phyloP scores from a whole-genome alignment of 768 basidiomycete species.

The Trametes maxima region DNA sequence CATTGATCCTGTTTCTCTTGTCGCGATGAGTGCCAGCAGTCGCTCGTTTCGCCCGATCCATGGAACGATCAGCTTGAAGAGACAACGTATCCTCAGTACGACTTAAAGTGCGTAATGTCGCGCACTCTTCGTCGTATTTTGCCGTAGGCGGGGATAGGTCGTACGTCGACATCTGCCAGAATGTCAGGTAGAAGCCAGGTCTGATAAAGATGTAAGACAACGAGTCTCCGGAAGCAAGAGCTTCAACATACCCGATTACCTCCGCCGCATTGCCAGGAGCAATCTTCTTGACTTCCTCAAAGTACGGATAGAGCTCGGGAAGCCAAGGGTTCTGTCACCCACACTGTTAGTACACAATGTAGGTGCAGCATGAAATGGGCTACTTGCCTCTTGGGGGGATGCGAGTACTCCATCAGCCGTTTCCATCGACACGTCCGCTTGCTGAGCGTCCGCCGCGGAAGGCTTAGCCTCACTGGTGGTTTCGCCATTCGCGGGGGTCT shows the following conservation, averaged over 20 bases:
- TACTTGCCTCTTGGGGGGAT: constrained; percentile 10
- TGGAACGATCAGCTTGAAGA: constrained; percentile 68
- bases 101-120: constrained; percentile 59
- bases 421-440: constrained; percentile 22
- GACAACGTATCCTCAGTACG: constrained; percentile 69
- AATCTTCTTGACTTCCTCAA: constrained; percentile 74
- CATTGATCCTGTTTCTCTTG: constrained; percentile 66
- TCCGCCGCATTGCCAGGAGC: constrained; percentile 66
- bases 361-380: background rate
- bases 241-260: constrained; percentile 67
- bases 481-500: constrained; percentile 26
- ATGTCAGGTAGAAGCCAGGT: constrained; percentile 90
- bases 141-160: constrained; percentile 79
- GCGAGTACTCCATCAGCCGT: background rate
- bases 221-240: constrained; percentile 11
- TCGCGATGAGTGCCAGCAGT: constrained; percentile 60
- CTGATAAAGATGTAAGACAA: constrained; percentile 42
- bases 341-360: background rate
- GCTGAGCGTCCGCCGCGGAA: constrained; percentile 26
- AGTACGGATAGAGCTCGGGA: constrained; percentile 67
- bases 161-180: constrained; percentile 95
- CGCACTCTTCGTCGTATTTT: constrained; percentile 80
- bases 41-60: constrained; percentile 61
- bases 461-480: constrained; percentile 30
- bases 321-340: constrained; percentile 76